Conservation (phyloP, 208 protist genomes). For the Crithidia brevicula region DNA sequence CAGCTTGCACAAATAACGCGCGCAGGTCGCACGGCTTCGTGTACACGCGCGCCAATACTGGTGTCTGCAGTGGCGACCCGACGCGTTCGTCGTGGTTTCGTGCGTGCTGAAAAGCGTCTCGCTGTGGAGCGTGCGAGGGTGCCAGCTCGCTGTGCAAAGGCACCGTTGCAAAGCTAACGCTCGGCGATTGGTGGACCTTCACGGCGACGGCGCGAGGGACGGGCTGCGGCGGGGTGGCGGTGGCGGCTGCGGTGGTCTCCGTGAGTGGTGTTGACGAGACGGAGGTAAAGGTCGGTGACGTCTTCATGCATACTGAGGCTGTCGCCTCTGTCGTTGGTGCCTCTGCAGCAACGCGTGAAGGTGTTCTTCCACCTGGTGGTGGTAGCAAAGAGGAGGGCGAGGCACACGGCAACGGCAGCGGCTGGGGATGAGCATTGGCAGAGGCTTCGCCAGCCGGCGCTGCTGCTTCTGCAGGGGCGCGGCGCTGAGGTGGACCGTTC, state of each 20-base stretch:
- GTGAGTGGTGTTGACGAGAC: conserved; percentile 1
- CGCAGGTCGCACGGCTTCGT: conserved; percentile 5
- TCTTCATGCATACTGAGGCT: too few relatives aligned
- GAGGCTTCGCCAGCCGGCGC: too few relatives aligned
- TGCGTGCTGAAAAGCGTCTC: not conserved
- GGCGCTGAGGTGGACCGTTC: too few relatives aligned
- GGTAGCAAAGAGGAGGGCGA: too few relatives aligned
- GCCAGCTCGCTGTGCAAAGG: not conserved
- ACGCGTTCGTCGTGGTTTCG: not conserved
- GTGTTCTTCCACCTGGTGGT: too few relatives aligned
- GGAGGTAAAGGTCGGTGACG: conserved; percentile 21
- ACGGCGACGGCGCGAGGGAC: not conserved
- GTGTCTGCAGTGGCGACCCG: too few relatives aligned
- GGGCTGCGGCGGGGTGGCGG: not conserved
- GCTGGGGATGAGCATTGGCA: too few relatives aligned
- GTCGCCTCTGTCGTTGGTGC: too few relatives aligned
- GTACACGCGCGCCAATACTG: not conserved
- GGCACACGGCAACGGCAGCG: too few relatives aligned
- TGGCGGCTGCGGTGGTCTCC: not conserved
- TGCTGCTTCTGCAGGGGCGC: too few relatives aligned
- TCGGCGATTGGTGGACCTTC: not conserved
- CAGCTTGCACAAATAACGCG: conserved; percentile 6
- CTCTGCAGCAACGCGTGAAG: too few relatives aligned
- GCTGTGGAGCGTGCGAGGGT: not conserved
- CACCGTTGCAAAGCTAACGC: not conserved